phyloP scores from a whole-genome alignment of 805 yeast species.

The Starmerella cellae region DNA sequence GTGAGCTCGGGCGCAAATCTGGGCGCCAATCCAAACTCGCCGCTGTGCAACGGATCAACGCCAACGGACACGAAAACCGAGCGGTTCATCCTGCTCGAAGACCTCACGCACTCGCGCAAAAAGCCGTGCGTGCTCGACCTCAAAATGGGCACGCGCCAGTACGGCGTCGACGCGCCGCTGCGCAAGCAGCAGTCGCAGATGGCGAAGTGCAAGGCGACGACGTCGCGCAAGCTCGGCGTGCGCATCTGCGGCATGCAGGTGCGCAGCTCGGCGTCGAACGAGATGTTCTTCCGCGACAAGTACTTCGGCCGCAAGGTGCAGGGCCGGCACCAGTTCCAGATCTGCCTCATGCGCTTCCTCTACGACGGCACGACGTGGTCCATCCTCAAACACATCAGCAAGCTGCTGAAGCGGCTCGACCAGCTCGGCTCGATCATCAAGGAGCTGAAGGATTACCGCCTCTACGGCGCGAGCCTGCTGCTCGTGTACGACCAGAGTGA shows the following conservation, averaged over 20 bases:
- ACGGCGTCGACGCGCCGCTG: slow-evolving; percentile 78
- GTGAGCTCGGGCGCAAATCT: neutral
- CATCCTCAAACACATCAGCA: slow-evolving; percentile 53
- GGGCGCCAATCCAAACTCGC: no score
- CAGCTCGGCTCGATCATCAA: slow-evolving; percentile 45
- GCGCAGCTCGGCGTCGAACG: slow-evolving; percentile 39
- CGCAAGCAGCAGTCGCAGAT: slow-evolving; percentile 68
- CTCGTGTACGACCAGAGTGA: slow-evolving; percentile 71
- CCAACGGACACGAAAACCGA: slow-evolving; percentile 42
- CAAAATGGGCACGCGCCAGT: slow-evolving; percentile 97
- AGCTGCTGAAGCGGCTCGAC: slow-evolving; percentile 44
- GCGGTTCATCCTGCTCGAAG: slow-evolving; percentile 78
- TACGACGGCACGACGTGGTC: slow-evolving; percentile 63
- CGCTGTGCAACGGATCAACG: neutral
- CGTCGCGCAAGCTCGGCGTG: slow-evolving; percentile 72
- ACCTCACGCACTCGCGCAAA: slow-evolving; percentile 67
- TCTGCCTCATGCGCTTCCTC: slow-evolving; percentile 58
- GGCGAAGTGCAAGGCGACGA: slow-evolving; percentile 66
- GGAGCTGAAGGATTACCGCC: slow-evolving; percentile 57
- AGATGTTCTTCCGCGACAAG: slow-evolving; percentile 65
- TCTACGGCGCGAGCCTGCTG: slow-evolving; percentile 81
- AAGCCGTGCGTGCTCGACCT: slow-evolving; percentile 86
- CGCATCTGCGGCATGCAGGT: slow-evolving; percentile 92
- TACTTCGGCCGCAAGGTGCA: slow-evolving; percentile 75
- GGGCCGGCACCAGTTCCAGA: slow-evolving; percentile 64